These are phyloP conservation scores for Phylloporus scabripes DNA, from an alignment of 768 basidiomycete species.

Conservation along the genomic window DNA sequence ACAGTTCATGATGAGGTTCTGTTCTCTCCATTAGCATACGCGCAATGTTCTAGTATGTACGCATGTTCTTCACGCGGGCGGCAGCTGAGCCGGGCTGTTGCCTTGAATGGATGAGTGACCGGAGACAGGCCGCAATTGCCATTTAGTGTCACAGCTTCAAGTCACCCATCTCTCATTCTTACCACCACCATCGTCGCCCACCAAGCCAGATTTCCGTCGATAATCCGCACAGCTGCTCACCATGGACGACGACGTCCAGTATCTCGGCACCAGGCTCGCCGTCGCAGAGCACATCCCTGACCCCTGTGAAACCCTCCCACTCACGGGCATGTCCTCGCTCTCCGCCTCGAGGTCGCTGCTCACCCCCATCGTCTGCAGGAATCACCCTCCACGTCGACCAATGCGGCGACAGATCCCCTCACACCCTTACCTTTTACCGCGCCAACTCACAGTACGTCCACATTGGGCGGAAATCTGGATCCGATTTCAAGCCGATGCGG, in stretches of 20 bases:
- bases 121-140: slow-evolving; percentile 27
- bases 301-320: slow-evolving; percentile 19
- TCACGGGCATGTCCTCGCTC: slow-evolving; percentile 38
- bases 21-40: slow-evolving; percentile 19
- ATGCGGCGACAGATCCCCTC: slow-evolving; percentile 40
- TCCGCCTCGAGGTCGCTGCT: slow-evolving; percentile 9
- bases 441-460: slow-evolving; percentile 45
- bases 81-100: slow-evolving; percentile 14
- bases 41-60: slow-evolving; percentile 23
- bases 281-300: slow-evolving; percentile 24
- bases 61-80: background rate
- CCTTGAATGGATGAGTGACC: slow-evolving; percentile 22
- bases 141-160: slow-evolving; percentile 25
- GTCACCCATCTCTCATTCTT: slow-evolving; percentile 18
- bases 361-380: slow-evolving; percentile 36
- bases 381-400: slow-evolving; percentile 55
- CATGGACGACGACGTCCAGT: slow-evolving; percentile 60
- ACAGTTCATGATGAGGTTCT: slow-evolving; percentile 32
- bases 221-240: slow-evolving; percentile 8
- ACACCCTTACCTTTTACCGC: slow-evolving; percentile 49
- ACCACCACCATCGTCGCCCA: slow-evolving; percentile 7
- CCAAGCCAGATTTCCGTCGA: background rate
- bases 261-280: slow-evolving; percentile 42
- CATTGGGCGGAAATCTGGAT: slow-evolving; percentile 63
- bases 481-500: slow-evolving; percentile 37